Base-by-base conservation (phyloP, 1,284 basidiomycete species). In the Mrakiaceae sp. region DNA sequence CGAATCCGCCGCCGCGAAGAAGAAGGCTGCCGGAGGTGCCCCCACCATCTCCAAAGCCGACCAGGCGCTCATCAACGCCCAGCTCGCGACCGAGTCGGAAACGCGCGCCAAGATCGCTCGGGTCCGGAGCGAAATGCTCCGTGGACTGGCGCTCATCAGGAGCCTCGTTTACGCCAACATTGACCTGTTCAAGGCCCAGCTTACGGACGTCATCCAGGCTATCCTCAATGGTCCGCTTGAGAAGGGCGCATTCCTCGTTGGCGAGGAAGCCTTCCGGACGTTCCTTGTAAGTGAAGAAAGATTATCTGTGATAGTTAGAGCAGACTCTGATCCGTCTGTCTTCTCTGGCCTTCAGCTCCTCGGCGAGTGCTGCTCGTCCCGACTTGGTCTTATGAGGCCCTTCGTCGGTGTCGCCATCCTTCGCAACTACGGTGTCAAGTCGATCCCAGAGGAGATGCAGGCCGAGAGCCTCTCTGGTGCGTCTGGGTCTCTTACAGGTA, bases 361-460 rank as follows among this genome's bases (percentile, higher is more conserved):
- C 39, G 80, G 85, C 0, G 79, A 80, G 60, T 83, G 81, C 69
- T 84, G 82, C 64, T 86, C 89, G 0, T 83, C 85, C 11, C 80
- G 90, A 39, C 75, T 95, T 27, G 87, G 84, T 12, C 81, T 79
- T 2, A 82, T 87, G 70, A 75, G 83, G 12, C 80, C 79, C 62
- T 89, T 88, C 82, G 77, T 91, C 4, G 89, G 87, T 3, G 81
- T 94, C 44, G 88, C 90, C 0, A 86, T 88, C 1, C 77, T 96
- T 48, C 81, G 93, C 64, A 83, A 83, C 68, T 77, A 87, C 57
- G 81, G 85, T 42, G 80, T 86, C 12, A 79, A 79, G 2, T 79
- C 83, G 5, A 80, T 96, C 0, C 87, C 90, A 0, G 84, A 85
- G 64, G 86, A 90, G 55, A 79, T 89, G 67, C 80, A 83, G 56